Base-by-base conservation (phyloP, 257 asterid species). In the Rubia yunnanensis region DNA sequence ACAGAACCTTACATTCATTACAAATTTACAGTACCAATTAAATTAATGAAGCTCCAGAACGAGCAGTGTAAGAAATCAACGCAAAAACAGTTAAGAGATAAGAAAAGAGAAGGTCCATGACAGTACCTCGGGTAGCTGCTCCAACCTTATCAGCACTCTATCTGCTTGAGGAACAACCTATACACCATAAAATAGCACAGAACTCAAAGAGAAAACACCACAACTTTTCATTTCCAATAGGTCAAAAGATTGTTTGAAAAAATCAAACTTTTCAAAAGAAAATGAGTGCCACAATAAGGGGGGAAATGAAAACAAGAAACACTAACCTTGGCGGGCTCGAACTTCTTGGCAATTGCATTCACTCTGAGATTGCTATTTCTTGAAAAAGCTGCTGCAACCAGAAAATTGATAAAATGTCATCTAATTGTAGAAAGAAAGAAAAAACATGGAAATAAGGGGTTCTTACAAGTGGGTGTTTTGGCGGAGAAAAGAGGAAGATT, bases 81-180 rank as follows among this genome's bases (percentile, higher is more conserved):
- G 52, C 14, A 44, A 10, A 44, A n/a, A 34, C 10, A 34, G 10
- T 60, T 24, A 41, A 1, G 30, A 23, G 11, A 61, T 22, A 36
- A 34, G 53, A 41, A 44, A 41, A 54, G 7, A 20, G 60, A 64
- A 59, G 61, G 20, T n/a, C 27, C 9, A 24, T 1, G 64, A 34
- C 20, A 69, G 14, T 82, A 91, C 96, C 96, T 85, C 85, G 1
- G 98, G 68, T 60, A 83, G 81, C 60, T 76, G 84, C 77, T 91
- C 91, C 28, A 91, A 81, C 69, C 86, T 91, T 82, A 91, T 77
- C 79, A 91, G 75, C 35, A 91, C 96, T 72, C 98, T 79, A 74
- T 91, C 98, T 23, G 89, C 95, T 79, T 91, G 98, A 3, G 98
- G 98, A 68, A 82, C 86, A 76, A 88, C 96, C 98, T 91, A 63